Base-by-base conservation (phyloP, 148 eudicot species). In the Drosera capensis region DNA sequence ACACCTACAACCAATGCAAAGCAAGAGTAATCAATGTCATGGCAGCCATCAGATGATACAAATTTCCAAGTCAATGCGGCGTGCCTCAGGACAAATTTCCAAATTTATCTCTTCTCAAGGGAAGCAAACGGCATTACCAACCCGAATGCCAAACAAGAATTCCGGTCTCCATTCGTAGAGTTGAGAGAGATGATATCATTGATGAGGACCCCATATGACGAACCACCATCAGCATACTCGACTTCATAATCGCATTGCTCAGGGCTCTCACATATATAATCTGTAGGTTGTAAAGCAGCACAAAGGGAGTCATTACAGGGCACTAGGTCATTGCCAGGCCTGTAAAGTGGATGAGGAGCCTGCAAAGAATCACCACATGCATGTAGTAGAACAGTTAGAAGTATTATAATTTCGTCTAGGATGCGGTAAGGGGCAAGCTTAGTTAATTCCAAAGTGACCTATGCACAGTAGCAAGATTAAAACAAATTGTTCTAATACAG, bases 161-260 rank as follows among this genome's bases (percentile, higher is more conserved):
- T 62, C 20, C 74, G 71, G 23, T 29, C 38, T 23, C 97, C 95
- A 57, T 47, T 79, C 13, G 97, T 80, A 50, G 80, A 72, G 59
- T 84, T 90, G 29, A 90, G 63, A 43, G 72, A 58, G 15, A 78
- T 40, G 34, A 56, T 50, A 58, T 90, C 97, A 28, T 65, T 78
- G 16, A 90, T 43, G 8, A 90, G 82, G 46, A 90, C 95, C 36
- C 97, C 97, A 24, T 75, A 71, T 20, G 96, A 87, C 1, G 93
- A 84, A 51, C 93, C 95, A 46, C 95, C 95, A 49, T 84, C 97
- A 21, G 97, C 97, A 40, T 90, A 90, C 68, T 80, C 95, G 28
- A 90, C 74, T 48, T 75, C 82, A 34, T 90, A 90, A 56, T 84
- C 95, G 57, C 97, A 90, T 57, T 78, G 97, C 26, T 71, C 76